phyloP scores from a whole-genome alignment of 83 land plant species.

The Larix sibirica region DNA sequence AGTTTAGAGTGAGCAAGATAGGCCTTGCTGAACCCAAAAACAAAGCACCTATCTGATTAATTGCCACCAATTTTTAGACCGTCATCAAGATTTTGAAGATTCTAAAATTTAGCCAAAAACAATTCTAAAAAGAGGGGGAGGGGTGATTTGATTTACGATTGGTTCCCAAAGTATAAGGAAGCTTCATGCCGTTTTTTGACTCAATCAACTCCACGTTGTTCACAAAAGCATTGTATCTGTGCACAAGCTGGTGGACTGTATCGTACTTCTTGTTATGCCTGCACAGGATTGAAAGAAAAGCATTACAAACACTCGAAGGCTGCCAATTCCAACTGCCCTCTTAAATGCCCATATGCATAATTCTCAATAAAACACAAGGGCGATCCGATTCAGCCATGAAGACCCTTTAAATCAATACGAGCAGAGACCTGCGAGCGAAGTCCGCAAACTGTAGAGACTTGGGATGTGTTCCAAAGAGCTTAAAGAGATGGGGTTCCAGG shows the following conservation, averaged over 20 bases:
- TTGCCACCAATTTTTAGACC: background rate
- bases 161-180: slow-evolving; percentile 70
- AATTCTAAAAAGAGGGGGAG: background rate
- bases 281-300: slow-evolving; percentile 2
- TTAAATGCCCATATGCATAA: background rate
- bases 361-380: background rate
- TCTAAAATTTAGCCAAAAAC: background rate
- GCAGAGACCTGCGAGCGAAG: slow-evolving; percentile 43
- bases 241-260: slow-evolving; percentile 62
- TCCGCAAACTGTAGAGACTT: slow-evolving; percentile 54
- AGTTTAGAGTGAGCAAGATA: background rate
- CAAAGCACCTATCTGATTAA: background rate
- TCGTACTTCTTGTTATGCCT: slow-evolving; percentile 80
- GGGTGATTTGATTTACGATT: slow-evolving; percentile 52
- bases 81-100: background rate
- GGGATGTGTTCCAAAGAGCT: slow-evolving; percentile 34
- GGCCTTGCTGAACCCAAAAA: no score
- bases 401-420: background rate
- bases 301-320: background rate
- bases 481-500: slow-evolving; percentile 30
- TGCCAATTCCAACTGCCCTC: background rate
- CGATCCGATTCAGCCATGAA: background rate
- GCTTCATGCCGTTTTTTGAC: slow-evolving; percentile 51
- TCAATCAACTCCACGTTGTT: slow-evolving; percentile 68
- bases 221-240: slow-evolving; percentile 56